Base-by-base conservation (phyloP, 305 asterid species). In the Caryopteris hybrid region DNA sequence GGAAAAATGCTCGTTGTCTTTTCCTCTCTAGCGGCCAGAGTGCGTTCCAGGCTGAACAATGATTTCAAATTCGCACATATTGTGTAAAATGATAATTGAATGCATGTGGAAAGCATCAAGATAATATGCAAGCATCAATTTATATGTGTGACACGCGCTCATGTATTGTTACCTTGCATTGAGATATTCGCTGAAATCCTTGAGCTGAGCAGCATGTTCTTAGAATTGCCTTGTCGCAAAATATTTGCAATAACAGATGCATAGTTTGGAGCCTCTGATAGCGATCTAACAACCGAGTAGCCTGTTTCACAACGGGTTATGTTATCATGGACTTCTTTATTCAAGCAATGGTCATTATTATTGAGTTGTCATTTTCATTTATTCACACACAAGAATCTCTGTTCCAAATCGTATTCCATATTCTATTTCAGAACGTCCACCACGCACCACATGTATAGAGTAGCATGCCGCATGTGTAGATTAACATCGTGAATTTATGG, bases 11-110 rank as follows among this genome's bases (percentile, higher is more conserved):
- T 61, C 97, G 83, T 64, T 94, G 99, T 58, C 99, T 77, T 77
- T 94, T 94, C 80, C 96, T 83, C 81, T 94, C 97, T 69, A 72
- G 88, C 1, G 99, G 96, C 99, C 99, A 94, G 25, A 94, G 97
- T 6, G 97, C 83, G 42, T 91, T 86, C 99, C 99, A 94, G 41
- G 99, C 99, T 94, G 88, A 64, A 65, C 39, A 25, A 71, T 36
- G 65, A 53, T 6, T 31, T 55, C 27, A 60, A 4, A 22, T 45
- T 78, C 72, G 51, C 25, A 2, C 13, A 13, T 22, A 42, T 20
- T 5, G 20, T 39, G 42, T 38, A 59, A 36, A 20, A n/a, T 36
- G 18, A 25, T 17, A 14, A 23, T 16, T 11, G 23, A 52, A 23
- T 36, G 46, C 33, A 2, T 39, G 25, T 18, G 23, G 13, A 54